phyloP scores from a whole-genome alignment of 140 eudicot species.

The Bidens hawaiensis region DNA sequence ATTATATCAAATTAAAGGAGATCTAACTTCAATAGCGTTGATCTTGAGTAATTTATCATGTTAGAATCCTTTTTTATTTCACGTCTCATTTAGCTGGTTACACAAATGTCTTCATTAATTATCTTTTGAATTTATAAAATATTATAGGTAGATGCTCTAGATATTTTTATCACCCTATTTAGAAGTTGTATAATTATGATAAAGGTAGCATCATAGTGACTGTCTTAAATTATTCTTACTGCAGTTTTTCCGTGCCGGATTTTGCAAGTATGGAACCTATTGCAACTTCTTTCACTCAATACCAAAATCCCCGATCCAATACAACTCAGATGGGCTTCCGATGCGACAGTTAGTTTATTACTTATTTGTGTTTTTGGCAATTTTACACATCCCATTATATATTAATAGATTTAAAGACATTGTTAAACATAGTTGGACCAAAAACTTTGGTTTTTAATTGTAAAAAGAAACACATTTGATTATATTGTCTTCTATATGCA shows the following conservation, averaged over 20 bases:
- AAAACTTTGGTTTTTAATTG: background rate
- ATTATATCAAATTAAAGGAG: no score
- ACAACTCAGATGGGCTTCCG: slow-evolving; percentile 5
- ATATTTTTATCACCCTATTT: background rate
- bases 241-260: background rate
- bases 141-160: background rate
- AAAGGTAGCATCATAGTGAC: background rate
- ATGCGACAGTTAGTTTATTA: background rate
- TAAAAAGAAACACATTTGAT: no score
- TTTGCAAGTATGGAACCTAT: background rate
- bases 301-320: background rate
- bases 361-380: background rate
- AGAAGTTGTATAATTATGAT: background rate
- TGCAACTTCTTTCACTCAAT: background rate
- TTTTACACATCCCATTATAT: no score
- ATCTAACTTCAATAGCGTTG: no score
- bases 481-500: no score
- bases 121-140: background rate
- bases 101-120: background rate
- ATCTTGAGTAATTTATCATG: no score
- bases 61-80: no score
- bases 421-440: background rate
- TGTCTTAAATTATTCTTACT: background rate
- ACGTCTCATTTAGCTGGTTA: no score
- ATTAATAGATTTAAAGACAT: background rate